These are phyloP conservation scores for Yamadazyma triangularis DNA, from an alignment of 1,139 yeast species.

Conservation along the genomic window DNA sequence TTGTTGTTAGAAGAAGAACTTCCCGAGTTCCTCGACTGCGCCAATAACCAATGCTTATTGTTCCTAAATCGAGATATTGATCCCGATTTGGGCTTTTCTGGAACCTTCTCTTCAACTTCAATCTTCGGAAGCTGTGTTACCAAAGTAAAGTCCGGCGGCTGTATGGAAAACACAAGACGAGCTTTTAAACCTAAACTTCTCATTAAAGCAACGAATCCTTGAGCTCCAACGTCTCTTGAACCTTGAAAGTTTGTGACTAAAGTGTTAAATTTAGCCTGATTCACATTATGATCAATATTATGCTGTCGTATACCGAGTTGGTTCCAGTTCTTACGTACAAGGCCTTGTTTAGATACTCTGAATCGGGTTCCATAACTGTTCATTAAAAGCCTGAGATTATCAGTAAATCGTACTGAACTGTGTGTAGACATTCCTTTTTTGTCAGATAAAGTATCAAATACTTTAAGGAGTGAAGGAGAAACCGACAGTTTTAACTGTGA, in stretches of 20 bases:
- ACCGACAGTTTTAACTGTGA: slow-evolving; percentile 38
- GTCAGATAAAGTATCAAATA: slow-evolving; percentile 35
- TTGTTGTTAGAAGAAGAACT: background rate
- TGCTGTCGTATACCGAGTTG: slow-evolving; percentile 31
- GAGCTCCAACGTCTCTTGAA: slow-evolving; percentile 75
- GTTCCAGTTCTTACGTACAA: slow-evolving; percentile 57
- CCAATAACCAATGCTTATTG: slow-evolving; percentile 20
- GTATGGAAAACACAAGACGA: slow-evolving; percentile 75
- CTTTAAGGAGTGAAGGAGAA: slow-evolving; percentile 40
- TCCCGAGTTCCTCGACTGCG: slow-evolving; percentile 9
- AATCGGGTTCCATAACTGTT: slow-evolving; percentile 59
- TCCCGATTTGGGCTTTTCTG: background rate
- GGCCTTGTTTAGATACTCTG: slow-evolving; percentile 42
- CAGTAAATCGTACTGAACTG: slow-evolving; percentile 66
- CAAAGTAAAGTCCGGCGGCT: slow-evolving; percentile 79
- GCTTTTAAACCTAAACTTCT: slow-evolving; percentile 70
- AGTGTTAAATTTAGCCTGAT: slow-evolving; percentile 31
- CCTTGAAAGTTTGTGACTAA: slow-evolving; percentile 52
- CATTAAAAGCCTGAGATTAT: slow-evolving; percentile 66
- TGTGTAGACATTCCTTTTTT: slow-evolving; percentile 26
- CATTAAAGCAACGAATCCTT: slow-evolving; percentile 77
- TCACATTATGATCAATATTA: slow-evolving; percentile 19
- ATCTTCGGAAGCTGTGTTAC: slow-evolving; percentile 18
- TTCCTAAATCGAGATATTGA: background rate
- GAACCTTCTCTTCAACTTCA: slow-evolving; percentile 3